A percentile compares a stretch with the other conserved stretches of the same genome.
Conservation (phyloP, 768 basidiomycete genomes). For the Serendipita sp. region DNA sequence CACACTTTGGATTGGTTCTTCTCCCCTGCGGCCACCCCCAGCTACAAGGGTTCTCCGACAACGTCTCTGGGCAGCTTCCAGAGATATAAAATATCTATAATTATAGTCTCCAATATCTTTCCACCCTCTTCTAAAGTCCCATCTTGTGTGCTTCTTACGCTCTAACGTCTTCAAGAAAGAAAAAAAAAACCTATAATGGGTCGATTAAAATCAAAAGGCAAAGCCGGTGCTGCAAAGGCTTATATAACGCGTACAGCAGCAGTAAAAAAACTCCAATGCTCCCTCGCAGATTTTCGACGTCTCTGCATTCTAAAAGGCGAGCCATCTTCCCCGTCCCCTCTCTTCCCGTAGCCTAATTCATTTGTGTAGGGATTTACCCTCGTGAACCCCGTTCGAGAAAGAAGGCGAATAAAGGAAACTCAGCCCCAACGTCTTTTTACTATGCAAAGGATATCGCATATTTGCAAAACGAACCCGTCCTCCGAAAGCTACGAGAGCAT, state of each 20-base stretch:
- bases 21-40: no score
- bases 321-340: conserved; percentile 12
- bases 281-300: conserved; percentile 88
- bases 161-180: no score
- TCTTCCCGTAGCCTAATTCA: background rate
- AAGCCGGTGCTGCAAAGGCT: conserved; percentile 81
- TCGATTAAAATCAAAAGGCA: conserved; percentile 65
- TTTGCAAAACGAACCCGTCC: conserved; percentile 87
- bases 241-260: conserved; percentile 82
- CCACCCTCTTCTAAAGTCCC: no score
- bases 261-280: conserved; percentile 90
- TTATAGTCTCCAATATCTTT: no score
- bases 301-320: conserved; percentile 93
- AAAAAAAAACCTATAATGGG: conserved; percentile 33
- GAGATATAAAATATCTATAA: no score
- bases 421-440: conserved; percentile 94
- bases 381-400: conserved; percentile 86
- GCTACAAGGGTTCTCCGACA: no score
- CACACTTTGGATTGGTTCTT: no score
- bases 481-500: conserved; percentile 87
- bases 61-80: no score
- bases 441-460: conserved; percentile 97
- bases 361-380: conserved; percentile 73
- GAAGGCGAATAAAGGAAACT: conserved; percentile 92
- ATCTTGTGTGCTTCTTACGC: no score